These are phyloP conservation scores for Tympanopsis confertula DNA, from an alignment of 2,329 filamentous ascomycete genomes.

Conservation along the genomic window DNA sequence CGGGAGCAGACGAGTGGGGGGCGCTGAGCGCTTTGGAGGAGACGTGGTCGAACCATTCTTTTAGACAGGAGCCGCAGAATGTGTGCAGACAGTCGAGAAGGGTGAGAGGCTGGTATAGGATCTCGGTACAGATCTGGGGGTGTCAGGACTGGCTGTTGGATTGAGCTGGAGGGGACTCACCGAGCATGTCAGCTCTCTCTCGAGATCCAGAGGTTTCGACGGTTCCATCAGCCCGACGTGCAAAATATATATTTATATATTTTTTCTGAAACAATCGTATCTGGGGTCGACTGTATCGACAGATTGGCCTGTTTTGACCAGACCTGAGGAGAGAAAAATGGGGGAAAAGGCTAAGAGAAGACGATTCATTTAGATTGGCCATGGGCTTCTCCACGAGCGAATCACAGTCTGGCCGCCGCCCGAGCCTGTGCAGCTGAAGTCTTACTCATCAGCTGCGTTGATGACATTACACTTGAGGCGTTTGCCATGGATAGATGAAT, in stretches of 20 bases:
- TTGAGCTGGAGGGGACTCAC: slow-evolving; percentile 40
- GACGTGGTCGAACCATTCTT: slow-evolving; percentile 89
- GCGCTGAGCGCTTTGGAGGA: slow-evolving; percentile 42
- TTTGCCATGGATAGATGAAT: neutral
- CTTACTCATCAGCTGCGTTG: neutral
- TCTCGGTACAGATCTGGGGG: slow-evolving; percentile 82
- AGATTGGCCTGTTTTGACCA: too few relatives aligned
- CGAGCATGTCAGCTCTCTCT: slow-evolving; percentile 89
- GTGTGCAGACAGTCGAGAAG: slow-evolving; percentile 90
- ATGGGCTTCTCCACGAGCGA: too few relatives aligned
- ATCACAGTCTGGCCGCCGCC: too few relatives aligned
- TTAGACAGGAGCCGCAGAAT: slow-evolving; percentile 88
- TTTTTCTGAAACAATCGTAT: neutral
- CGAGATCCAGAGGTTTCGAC: slow-evolving; percentile 55
- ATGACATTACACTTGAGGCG: neutral
- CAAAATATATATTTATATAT: neutral
- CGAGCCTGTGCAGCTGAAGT: too few relatives aligned
- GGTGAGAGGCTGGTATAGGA: slow-evolving; percentile 81
- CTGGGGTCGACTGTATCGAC: slow-evolving; percentile 5
- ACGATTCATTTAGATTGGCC: too few relatives aligned
- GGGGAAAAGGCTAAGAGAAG: too few relatives aligned
- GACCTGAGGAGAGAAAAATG: too few relatives aligned
- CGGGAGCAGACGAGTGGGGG: slow-evolving; percentile 33
- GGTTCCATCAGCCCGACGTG: slow-evolving; percentile 29
- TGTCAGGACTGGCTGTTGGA: neutral